These are phyloP conservation scores for Aureococcus anophagefferens DNA, from an alignment of 108 stramenopile species.

Conservation along the genomic window DNA sequence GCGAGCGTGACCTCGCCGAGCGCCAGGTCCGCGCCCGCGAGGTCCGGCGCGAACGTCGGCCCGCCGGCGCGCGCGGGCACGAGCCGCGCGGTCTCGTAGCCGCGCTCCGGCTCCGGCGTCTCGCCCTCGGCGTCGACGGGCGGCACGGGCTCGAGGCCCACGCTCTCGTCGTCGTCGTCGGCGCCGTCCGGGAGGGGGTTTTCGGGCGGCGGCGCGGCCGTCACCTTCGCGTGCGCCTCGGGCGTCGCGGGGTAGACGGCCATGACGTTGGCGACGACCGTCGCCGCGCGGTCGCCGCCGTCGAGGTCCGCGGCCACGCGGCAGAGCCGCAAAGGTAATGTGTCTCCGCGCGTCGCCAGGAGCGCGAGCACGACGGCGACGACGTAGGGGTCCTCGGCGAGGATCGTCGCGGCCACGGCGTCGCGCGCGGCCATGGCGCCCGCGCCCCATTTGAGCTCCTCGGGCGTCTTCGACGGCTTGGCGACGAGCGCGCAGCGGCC, in stretches of 20 bases:
- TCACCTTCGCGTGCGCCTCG: not conserved
- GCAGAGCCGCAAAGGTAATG: too few relatives aligned
- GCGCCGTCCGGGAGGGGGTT: too few relatives aligned
- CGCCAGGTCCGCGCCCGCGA: not conserved
- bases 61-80: too few relatives aligned
- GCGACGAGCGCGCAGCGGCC: slow-evolving; percentile 1
- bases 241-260: not conserved
- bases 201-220: too few relatives aligned
- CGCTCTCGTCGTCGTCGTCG: not conserved
- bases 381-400: not conserved
- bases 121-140: too few relatives aligned
- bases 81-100: too few relatives aligned
- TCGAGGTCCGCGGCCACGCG: not conserved
- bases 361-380: not conserved
- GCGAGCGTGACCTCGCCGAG: not conserved
- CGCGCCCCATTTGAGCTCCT: too few relatives aligned
- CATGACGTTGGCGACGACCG: not conserved
- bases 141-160: too few relatives aligned
- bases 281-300: not conserved
- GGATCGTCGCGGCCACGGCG: not conserved
- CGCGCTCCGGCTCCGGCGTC: too few relatives aligned
- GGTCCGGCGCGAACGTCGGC: not conserved
- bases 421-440: slow-evolving; percentile 1
- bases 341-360: not conserved
- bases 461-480: slow-evolving; percentile 4